Evolutionary conservation across 1,284 basidiomycete species (phyloP), one percentile per base, ranked within the genome.

Genomic region (Lignosus rhinocerotis): DNA sequence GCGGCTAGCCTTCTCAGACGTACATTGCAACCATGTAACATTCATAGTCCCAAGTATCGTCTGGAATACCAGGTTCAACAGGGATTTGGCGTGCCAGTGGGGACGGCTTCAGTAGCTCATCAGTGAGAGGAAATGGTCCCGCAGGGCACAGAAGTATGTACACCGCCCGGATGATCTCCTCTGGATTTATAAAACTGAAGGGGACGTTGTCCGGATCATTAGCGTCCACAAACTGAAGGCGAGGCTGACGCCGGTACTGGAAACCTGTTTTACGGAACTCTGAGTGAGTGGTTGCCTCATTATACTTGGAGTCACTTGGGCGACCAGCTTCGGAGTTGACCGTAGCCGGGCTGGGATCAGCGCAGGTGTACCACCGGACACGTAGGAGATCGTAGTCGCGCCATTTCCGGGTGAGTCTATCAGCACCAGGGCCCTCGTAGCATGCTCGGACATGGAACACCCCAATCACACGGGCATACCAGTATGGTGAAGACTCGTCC

Each of bases 111-210:
- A 76, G 58, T 10, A 67, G 45, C 1, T 62, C 58, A 0, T 17
- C 31, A 0, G 73, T 76, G 1, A 47, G 14, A 1, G 9, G 0
- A 43, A 39, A 3, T 72, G 74, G 43, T 64, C 38, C 2, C 19
- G 16, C 56, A 76, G 78, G 0, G 63, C 67, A 6, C 1, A 75
- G 77, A 30, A 78, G 71, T 0, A 78, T 59, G 56, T 80, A 78
- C 21, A 62, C 65, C 0, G 66, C 73, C 3, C 69, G 68, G 17
- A 79, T 64, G 42, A 80, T 65, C 2, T 70, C 60, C 0, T 55
- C 42, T 0, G 78, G 78, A 59, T 78, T 71, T 5, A 80, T 55
- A 58, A 80, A 80, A 5, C 75, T 72, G 64, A 78, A 81, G 1
- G n/a, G n/a, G n/a, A n/a, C n/a, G n/a, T n/a, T n/a, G n/a, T n/a